Conservation (phyloP, 2,329 filamentous ascomycete genomes). For the Neopestalotiopsis clavispora region DNA sequence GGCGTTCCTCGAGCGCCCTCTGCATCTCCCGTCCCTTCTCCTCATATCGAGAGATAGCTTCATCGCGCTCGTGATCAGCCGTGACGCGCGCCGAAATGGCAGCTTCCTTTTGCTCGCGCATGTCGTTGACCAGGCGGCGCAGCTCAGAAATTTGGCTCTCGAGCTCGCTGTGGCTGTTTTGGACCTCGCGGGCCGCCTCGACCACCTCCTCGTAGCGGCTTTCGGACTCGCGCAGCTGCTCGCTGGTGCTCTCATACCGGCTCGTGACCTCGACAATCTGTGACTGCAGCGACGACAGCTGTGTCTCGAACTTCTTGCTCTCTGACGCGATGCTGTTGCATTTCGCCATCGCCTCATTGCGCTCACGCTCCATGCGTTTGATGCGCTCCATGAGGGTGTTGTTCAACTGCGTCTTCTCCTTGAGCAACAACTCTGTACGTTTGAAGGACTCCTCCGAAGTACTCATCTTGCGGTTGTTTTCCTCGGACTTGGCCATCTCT, state of each 20-base stretch:
- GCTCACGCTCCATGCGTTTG: background rate
- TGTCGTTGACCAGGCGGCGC: constrained; percentile 6
- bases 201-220: constrained; percentile 5
- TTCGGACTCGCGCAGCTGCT: constrained; percentile 10
- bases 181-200: background rate
- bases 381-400: background rate
- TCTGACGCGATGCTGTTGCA: background rate
- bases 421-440: background rate
- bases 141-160: constrained; percentile 2
- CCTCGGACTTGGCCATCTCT: constrained; percentile 6
- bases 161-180: constrained; percentile 1
- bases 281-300: background rate
- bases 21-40: constrained; percentile 13
- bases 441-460: background rate
- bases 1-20: background rate
- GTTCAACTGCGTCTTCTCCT: background rate
- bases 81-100: constrained; percentile 9
- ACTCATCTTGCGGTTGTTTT: background rate
- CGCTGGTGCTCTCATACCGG: background rate
- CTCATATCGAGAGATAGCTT: constrained; percentile 11
- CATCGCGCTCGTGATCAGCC: constrained; percentile 15
- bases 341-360: background rate
- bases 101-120: constrained; percentile 11
- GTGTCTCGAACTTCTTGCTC: background rate
- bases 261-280: background rate